These are phyloP conservation scores for Chaetomiaceae sp. DNA, from an alignment of 2,329 filamentous ascomycete species.

Conservation along the genomic window DNA sequence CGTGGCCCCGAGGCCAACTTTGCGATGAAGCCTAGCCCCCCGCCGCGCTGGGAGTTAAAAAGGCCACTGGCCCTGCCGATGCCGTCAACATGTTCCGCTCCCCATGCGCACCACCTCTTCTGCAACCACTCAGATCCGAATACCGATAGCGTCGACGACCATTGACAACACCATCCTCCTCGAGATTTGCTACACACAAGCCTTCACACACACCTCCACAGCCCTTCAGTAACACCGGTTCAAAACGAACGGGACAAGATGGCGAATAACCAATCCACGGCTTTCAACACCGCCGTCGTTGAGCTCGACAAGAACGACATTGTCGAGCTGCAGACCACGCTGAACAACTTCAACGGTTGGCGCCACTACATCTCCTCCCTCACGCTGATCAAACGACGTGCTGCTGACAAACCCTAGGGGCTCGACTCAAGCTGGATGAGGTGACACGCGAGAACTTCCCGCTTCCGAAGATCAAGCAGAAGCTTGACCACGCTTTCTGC, in stretches of 20 bases:
- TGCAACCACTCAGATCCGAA: too few species aligned
- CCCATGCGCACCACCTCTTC: too few species aligned
- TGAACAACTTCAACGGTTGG: slow-evolving; percentile 16
- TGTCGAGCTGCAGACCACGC: slow-evolving; percentile 13
- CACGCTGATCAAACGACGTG: not conserved
- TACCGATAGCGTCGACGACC: not conserved
- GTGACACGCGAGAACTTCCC: slow-evolving; percentile 37
- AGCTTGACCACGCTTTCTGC: slow-evolving; percentile 33
- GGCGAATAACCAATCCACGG: too few species aligned
- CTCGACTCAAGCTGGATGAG: slow-evolving; percentile 35
- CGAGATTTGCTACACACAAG: too few species aligned
- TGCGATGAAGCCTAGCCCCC: too few species aligned
- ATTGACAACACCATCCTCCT: too few species aligned
- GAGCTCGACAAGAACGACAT: slow-evolving; percentile 4
- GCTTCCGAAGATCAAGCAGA: slow-evolving; percentile 34
- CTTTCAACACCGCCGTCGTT: not conserved
- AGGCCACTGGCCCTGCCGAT: not conserved
- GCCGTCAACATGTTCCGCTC: too few species aligned
- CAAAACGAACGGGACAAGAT: too few species aligned
- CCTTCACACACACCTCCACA: too few species aligned
- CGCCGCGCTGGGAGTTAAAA: too few species aligned
- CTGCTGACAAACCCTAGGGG: slow-evolving; percentile 22
- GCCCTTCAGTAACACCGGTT: not conserved
- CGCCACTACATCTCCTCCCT: not conserved
- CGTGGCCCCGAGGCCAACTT: too few species aligned